Evolutionary conservation across 495 filamentous ascomycete genomes (phyloP), one percentile per base, ranked within the genome.

Genomic region (Trichoderma orchidacearum): DNA sequence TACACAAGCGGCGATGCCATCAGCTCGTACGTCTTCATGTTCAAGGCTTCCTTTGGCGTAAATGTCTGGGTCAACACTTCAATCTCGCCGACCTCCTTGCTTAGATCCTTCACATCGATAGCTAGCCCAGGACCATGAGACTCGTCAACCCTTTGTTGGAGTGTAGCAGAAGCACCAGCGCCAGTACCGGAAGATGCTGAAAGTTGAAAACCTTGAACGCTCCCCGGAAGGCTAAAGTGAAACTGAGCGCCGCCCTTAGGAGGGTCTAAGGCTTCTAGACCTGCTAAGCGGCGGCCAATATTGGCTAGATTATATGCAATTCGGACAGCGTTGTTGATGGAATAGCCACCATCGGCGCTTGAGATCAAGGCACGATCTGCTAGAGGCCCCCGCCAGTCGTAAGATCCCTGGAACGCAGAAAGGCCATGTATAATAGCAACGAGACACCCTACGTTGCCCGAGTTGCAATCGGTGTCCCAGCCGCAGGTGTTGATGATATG

Each of bases 391-490:
- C 65, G 57, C 66, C 66, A 69, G 56, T 69, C 65, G 0, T 54
- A 58, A 0, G 55, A 55, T 3, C 52, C 59, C 1, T 66, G 56
- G 31, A 69, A 63, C 0, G 60, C 65, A 23, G 34, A 15, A 7
- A 69, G n/a, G 3, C 66, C 66, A 25, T 66, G 60, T 63, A 69
- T 69, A 30, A 66, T 61, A 12, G 60, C 66, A 2, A 69, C 55
- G 6, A 69, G 48, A 21, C 66, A 69, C 0, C 57, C 66, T 13
- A 69, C 15, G 34, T 69, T 69, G 0, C 66, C 66, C 25, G 66
- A 64, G 30, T 69, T 69, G 41, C 65, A 67, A 31, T 67, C 65
- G 0, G 66, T 69, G 51, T 67, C 66, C 65, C 66, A 69, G 30
- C 66, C 66, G 30, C 61, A 62, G 9, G 66, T 69, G 31, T 66